Evolutionary conservation across 306 rosid species (phyloP).

Genomic region (Glycyrrhiza uralensis): DNA sequence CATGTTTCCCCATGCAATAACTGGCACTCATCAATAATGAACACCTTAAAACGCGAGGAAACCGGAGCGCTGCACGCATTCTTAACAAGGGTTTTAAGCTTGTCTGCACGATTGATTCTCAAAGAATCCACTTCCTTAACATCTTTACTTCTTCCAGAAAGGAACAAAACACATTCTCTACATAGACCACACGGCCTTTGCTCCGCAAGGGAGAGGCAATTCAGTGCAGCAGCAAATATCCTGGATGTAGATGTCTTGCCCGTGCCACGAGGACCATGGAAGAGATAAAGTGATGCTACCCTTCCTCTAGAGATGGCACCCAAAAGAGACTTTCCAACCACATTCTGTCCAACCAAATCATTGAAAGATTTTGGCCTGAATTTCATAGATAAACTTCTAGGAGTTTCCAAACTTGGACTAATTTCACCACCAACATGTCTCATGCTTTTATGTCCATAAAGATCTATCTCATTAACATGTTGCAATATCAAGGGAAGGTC

Average conservation of each 20-base stretch:
- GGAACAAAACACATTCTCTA: slow-evolving; percentile 60
- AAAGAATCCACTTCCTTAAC: slow-evolving; percentile 76
- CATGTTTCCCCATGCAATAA: slow-evolving; percentile 65
- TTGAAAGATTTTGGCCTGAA: slow-evolving; percentile 67
- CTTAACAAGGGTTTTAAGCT: slow-evolving; percentile 61
- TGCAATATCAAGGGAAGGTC: slow-evolving; percentile 57
- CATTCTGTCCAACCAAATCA: slow-evolving; percentile 84
- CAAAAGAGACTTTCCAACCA: slow-evolving; percentile 73
- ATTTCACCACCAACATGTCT: slow-evolving; percentile 37
- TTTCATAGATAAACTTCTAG: slow-evolving; percentile 69
- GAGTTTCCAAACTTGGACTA: slow-evolving; percentile 47
- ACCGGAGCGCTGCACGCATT: slow-evolving; percentile 49
- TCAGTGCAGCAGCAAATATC: slow-evolving; percentile 82
- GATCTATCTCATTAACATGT: slow-evolving; percentile 36
- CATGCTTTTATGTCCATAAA: slow-evolving; percentile 33
- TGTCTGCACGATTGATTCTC: slow-evolving; percentile 60
- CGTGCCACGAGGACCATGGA: slow-evolving; percentile 82
- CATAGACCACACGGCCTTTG: slow-evolving; percentile 78
- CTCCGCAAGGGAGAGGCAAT: slow-evolving; percentile 65
- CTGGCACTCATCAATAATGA: slow-evolving; percentile 87
- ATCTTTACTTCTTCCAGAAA: slow-evolving; percentile 73
- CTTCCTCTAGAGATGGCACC: slow-evolving; percentile 73
- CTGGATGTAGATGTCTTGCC: slow-evolving; percentile 91
- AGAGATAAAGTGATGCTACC: slow-evolving; percentile 73
- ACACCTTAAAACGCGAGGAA: slow-evolving; percentile 70